phyloP scores from a whole-genome alignment of 108 stramenopile genomes.

The Nitzschia palea region DNA sequence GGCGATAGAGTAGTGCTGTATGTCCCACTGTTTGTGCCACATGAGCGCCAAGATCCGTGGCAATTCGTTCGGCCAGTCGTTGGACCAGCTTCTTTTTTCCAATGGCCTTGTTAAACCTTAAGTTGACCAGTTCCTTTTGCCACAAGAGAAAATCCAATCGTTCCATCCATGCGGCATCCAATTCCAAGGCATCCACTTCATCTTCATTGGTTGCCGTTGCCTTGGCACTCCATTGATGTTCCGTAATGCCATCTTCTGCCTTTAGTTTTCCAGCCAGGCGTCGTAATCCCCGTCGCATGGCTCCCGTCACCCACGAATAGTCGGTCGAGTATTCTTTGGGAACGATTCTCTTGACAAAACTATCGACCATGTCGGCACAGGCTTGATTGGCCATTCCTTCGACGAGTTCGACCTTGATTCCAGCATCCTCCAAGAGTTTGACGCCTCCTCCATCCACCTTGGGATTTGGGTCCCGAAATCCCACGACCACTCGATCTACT shows the following conservation, averaged over 20 bases:
- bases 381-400: constrained; percentile 12
- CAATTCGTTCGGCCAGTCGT: constrained; percentile 59
- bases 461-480: constrained; percentile 85
- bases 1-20: constrained; percentile 77
- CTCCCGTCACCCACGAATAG: constrained; percentile 57
- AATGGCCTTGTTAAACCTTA: constrained; percentile 71
- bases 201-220: constrained; percentile 10
- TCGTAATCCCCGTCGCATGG: constrained; percentile 49
- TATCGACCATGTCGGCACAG: constrained; percentile 55
- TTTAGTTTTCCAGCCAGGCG: constrained; percentile 51
- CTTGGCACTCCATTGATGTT: constrained; percentile 46
- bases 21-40: constrained; percentile 80
- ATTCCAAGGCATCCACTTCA: constrained; percentile 29
- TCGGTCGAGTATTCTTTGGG: constrained; percentile 34
- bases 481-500: constrained; percentile 81
- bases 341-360: constrained; percentile 71
- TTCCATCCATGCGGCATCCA: constrained; percentile 65
- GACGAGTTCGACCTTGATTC: constrained; percentile 59
- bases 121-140: constrained; percentile 66
- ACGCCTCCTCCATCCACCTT: constrained; percentile 82
- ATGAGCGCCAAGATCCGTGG: constrained; percentile 61
- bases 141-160: constrained; percentile 57
- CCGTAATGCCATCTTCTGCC: constrained; percentile 46
- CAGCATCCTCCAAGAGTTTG: constrained; percentile 60
- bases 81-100: constrained; percentile 70